Base-by-base conservation (phyloP, 176 grass and related monocot genomes). In the Bromus sterilis region DNA sequence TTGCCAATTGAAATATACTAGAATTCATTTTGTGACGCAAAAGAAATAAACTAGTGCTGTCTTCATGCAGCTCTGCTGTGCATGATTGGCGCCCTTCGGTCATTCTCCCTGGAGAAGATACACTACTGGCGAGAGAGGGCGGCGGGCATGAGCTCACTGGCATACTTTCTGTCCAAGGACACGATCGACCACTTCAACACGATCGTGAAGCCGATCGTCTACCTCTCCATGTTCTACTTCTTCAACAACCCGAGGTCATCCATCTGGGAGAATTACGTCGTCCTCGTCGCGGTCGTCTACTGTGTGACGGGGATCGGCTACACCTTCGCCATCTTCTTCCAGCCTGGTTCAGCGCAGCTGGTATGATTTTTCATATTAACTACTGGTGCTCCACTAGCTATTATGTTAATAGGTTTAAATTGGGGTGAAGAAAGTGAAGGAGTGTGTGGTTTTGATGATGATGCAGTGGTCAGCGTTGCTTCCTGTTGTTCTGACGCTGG, bases 211-310 rank as follows among this genome's bases (percentile, higher is more conserved):
- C 94, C 94, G 5, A 88, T 97, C 2, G 94, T 93, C 30, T 97
- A 97, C 85, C 88, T 97, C 9, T 97, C 91, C 57, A 97, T 97
- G 91, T 97, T 97, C 81, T 97, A 97, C 83, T 97, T 97, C 86
- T 97, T 97, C 74, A 97, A 97, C 83, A 93, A 97, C 13, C 94
- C 94, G 1, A 82, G 94, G n/a, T 97, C 94, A 28, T 93, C 94
- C 12, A 91, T 97, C 56, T 84, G 85, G 60, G 91, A 89, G 14
- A 97, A 97, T 80, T 97, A 97, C 13, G 16, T 97, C 0, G 83
- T 97, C 56, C 85, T 97, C 21, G 66, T 97, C 0, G 94, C 88
- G 9, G 83, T 97, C 7, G 90, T 97, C 28, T 97, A 97, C 65
- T 97, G 94, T 15, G 94, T 97, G 30, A 93, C 94, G 4, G 94